A percentile compares a stretch with the other conserved stretches of the same genome.
Evolutionary conservation across 768 basidiomycete genomes (phyloP).

Genomic region (Kondoa malvinella): DNA sequence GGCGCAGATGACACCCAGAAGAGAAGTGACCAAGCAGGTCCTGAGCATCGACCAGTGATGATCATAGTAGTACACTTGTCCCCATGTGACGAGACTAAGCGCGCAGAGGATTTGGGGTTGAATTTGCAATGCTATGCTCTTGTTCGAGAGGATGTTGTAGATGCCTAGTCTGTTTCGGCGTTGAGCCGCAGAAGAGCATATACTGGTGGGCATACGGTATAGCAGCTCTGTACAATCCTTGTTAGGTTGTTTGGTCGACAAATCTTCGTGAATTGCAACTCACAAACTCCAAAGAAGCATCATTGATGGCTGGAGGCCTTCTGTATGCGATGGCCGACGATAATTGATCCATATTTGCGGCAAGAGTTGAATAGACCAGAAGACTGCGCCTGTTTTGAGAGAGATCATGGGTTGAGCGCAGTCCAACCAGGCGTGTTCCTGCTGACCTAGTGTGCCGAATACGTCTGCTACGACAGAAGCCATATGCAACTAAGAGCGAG

Average conservation of each 20-base stretch:
- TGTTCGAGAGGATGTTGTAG: conserved; percentile 10
- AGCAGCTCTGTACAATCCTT: too few relatives aligned
- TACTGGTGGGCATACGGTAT: too few relatives aligned
- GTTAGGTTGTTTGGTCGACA: too few relatives aligned
- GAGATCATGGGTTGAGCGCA: too few relatives aligned
- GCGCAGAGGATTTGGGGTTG: conserved; percentile 26
- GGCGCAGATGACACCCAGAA: too few relatives aligned
- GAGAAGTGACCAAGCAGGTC: background rate
- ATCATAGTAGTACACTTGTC: conserved; percentile 10
- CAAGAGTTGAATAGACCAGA: background rate
- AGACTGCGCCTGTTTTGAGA: background rate
- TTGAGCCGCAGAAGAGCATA: too few relatives aligned
- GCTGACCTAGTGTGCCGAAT: too few relatives aligned
- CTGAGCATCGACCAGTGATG: background rate
- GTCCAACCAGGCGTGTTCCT: too few relatives aligned
- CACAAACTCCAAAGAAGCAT: conserved; percentile 14
- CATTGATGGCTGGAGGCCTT: conserved; percentile 15
- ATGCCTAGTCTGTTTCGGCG: conserved; percentile 7
- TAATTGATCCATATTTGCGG: background rate
- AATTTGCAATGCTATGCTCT: conserved; percentile 30
- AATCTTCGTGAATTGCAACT: too few relatives aligned
- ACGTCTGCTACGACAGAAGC: too few relatives aligned
- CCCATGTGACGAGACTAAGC: conserved; percentile 12
- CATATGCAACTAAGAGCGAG: too few relatives aligned
- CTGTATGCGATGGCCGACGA: conserved; percentile 7